These are phyloP conservation scores for Lentinula sp. DNA, from an alignment of 768 basidiomycete genomes.

Conservation along the genomic window DNA sequence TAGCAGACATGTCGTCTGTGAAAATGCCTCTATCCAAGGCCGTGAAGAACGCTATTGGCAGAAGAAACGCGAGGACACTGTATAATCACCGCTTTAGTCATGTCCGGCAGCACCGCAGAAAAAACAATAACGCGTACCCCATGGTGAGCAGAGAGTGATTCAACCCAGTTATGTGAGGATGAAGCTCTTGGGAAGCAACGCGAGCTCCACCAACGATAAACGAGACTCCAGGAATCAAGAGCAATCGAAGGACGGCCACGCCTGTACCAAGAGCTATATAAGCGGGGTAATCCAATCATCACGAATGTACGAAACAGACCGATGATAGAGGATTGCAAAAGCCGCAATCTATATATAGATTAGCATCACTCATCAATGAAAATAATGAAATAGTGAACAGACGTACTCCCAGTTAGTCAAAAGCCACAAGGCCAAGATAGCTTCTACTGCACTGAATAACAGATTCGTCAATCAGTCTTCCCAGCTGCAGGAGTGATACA, in stretches of 20 bases:
- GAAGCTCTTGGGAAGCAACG: constrained; percentile 35
- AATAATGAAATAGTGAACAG: neutral
- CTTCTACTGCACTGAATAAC: constrained; percentile 37
- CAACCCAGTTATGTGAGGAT: constrained; percentile 32
- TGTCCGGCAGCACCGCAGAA: no score
- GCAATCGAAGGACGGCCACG: constrained; percentile 36
- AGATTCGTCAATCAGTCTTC: neutral
- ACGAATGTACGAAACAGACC: constrained; percentile 16
- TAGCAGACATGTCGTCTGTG: neutral
- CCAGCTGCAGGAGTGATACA: neutral
- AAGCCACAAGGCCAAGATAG: constrained; percentile 40
- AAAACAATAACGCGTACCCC: constrained; percentile 22
- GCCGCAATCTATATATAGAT: constrained; percentile 23
- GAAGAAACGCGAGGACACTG: constrained; percentile 34
- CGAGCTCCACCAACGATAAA: constrained; percentile 37
- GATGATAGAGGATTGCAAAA: constrained; percentile 40
- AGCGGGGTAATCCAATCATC: no score
- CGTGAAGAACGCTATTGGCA: constrained; percentile 39
- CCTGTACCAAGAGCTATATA: constrained; percentile 17
- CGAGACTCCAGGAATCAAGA: constrained; percentile 37
- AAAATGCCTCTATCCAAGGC: constrained; percentile 23
- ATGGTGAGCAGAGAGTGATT: constrained; percentile 38
- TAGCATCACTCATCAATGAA: neutral
- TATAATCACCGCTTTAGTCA: no score
- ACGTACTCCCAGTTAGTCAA: constrained; percentile 40